Conservation (phyloP, 2,329 filamentous ascomycete species). For the Chaetomiaceae sp. region DNA sequence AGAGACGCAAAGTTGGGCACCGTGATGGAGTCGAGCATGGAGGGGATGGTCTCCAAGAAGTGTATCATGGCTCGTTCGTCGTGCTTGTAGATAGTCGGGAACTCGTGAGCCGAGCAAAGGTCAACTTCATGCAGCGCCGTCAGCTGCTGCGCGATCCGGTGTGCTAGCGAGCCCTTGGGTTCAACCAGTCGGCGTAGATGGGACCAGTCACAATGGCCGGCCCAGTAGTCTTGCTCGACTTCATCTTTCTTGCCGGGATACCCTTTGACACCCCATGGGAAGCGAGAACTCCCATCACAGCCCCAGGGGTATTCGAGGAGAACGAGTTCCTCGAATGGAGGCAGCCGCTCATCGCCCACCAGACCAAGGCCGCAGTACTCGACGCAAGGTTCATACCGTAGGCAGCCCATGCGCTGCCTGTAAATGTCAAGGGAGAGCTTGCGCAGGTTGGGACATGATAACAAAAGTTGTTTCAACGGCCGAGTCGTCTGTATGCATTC, state of each 20-base stretch:
- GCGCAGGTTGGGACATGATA: not conserved
- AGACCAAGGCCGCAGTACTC: not conserved
- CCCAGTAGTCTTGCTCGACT: not conserved
- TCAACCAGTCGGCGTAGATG: not conserved
- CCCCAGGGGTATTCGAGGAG: not conserved
- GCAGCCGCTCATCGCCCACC: not conserved
- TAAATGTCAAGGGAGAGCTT: not conserved
- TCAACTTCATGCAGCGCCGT: not conserved
- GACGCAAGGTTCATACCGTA: not conserved
- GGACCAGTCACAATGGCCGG: not conserved
- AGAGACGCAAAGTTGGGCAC: not conserved
- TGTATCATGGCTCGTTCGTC: not conserved
- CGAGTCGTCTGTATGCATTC: not conserved
- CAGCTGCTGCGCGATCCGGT: not conserved
- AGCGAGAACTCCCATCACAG: not conserved
- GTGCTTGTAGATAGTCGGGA: not conserved
- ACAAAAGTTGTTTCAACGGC: not conserved
- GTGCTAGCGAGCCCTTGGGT: not conserved
- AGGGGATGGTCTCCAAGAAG: not conserved
- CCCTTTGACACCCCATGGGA: not conserved
- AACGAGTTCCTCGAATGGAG: not conserved
- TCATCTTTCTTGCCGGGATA: not conserved
- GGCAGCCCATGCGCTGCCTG: not conserved
- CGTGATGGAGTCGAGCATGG: not conserved
- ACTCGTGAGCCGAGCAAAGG: not conserved